These are phyloP conservation scores for Curvularia verruculosa DNA, from an alignment of 2,329 filamentous ascomycete species.

Conservation along the genomic window DNA sequence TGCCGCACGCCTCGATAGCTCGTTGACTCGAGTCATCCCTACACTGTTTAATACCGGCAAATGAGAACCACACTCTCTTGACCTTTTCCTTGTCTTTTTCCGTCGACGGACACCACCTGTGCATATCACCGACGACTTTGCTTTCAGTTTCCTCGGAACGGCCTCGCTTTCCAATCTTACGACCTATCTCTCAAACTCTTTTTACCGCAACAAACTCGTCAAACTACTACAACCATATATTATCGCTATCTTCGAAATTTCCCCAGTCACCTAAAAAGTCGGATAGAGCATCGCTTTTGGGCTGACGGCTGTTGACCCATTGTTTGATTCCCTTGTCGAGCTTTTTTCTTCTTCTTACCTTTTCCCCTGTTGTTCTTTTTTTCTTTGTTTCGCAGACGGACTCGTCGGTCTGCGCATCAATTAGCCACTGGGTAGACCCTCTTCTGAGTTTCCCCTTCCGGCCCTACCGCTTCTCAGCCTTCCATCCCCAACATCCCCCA, in stretches of 20 bases:
- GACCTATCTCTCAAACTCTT: constrained; percentile 36
- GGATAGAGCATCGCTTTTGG: constrained; percentile 47
- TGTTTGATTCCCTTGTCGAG: constrained; percentile 44
- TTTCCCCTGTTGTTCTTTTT: constrained; percentile 26
- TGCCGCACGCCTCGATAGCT: constrained; percentile 37
- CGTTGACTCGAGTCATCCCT: constrained; percentile 50
- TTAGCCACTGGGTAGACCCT: constrained; percentile 42
- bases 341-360: constrained; percentile 30
- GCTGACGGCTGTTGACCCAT: constrained; percentile 42
- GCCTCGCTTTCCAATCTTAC: constrained; percentile 39
- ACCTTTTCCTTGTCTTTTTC: constrained; percentile 51
- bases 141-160: constrained; percentile 38
- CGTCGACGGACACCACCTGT: constrained; percentile 47
- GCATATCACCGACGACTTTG: constrained; percentile 49
- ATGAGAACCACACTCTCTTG: constrained; percentile 55
- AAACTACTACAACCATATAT: constrained; percentile 34
- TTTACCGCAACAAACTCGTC: too few relatives aligned
- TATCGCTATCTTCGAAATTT: constrained; percentile 45
- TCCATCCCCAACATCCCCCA: constrained; percentile 43
- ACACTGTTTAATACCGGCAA: constrained; percentile 50
- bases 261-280: constrained; percentile 44
- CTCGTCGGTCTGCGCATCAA: constrained; percentile 27
- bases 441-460: constrained; percentile 45
- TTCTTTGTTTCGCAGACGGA: constrained; percentile 24
- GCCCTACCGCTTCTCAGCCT: constrained; percentile 32